phyloP scores from a whole-genome alignment of 768 basidiomycete genomes.

The Russula dissimulans region DNA sequence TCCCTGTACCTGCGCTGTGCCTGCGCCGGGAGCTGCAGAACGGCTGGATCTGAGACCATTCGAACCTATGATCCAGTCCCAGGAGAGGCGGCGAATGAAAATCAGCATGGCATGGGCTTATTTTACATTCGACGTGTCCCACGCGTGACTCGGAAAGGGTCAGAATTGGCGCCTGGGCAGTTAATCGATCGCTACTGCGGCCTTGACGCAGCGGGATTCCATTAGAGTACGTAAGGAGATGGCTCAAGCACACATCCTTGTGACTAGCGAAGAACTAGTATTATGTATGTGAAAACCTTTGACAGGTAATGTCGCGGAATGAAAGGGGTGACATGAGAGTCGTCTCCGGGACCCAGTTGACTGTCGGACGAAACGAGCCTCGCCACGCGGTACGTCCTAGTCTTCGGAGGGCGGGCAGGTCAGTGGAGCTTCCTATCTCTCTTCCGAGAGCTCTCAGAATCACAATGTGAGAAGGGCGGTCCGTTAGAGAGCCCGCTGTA shows the following conservation, averaged over 20 bases:
- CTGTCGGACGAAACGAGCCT: conserved; percentile 63
- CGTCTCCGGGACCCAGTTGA: not conserved
- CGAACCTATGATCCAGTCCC: not conserved
- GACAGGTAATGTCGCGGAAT: not conserved
- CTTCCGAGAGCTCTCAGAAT: conserved; percentile 20
- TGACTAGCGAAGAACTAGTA: not conserved
- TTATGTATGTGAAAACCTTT: not conserved
- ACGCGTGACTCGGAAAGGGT: too few relatives aligned
- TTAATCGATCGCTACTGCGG: too few relatives aligned
- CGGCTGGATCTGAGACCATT: too few relatives aligned
- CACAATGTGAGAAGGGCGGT: conserved; percentile 21
- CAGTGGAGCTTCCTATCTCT: conserved; percentile 48
- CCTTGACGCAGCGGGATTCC: too few relatives aligned
- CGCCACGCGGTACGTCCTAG: conserved; percentile 26
- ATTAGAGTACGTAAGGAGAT: too few relatives aligned
- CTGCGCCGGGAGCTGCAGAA: too few relatives aligned
- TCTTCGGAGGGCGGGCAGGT: conserved; percentile 31
- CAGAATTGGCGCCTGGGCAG: too few relatives aligned
- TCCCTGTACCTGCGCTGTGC: too few relatives aligned
- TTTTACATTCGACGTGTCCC: too few relatives aligned
- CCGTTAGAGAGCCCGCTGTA: conserved; percentile 28
- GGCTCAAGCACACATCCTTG: not conserved
- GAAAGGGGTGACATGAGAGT: not conserved
- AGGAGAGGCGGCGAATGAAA: not conserved
- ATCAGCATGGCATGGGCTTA: not conserved